Percentiles rank a stretch among this genome's conserved stretches.
These are phyloP conservation scores for Arctostaphylos glauca DNA, from an alignment of 148 eudicot species.

Conservation along the genomic window DNA sequence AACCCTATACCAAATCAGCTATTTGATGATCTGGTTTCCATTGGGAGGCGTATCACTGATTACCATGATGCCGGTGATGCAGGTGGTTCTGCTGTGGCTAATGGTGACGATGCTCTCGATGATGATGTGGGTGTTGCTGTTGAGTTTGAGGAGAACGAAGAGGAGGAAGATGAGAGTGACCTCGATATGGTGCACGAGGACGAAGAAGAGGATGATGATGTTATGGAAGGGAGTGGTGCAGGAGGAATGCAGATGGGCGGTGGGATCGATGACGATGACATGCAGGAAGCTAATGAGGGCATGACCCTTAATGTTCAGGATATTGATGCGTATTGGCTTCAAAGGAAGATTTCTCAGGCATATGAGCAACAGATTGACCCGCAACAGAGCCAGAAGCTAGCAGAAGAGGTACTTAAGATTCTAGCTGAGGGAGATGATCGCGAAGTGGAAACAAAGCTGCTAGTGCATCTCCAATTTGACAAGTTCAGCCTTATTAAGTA, in stretches of 20 bases:
- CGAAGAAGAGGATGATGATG: conserved; percentile 63
- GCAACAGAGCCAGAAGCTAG: conserved; percentile 58
- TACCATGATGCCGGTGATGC: conserved; percentile 51
- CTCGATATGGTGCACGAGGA: conserved; percentile 58
- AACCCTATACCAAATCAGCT: conserved; percentile 39
- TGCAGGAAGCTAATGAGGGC: conserved; percentile 37
- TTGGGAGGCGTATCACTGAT: conserved; percentile 61
- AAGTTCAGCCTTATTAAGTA: conserved; percentile 59
- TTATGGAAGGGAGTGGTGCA: conserved; percentile 35
- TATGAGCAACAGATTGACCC: conserved; percentile 62
- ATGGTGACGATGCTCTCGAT: conserved; percentile 51
- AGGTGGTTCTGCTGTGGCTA: conserved; percentile 22
- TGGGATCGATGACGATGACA: conserved; percentile 57
- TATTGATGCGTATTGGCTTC: conserved; percentile 72
- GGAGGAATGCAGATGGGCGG: conserved; percentile 73
- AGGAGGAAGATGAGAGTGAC: conserved; percentile 68
- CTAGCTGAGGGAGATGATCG: conserved; percentile 63
- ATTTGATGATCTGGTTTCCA: conserved; percentile 50
- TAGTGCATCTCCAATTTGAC: conserved; percentile 54
- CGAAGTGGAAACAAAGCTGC: conserved; percentile 54
- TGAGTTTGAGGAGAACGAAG: conserved; percentile 70
- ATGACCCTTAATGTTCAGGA: conserved; percentile 65
- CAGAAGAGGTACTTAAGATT: conserved; percentile 60
- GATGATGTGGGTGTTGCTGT: conserved; percentile 68
- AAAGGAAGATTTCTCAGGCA: conserved; percentile 64